Base-by-base conservation (phyloP, 352 stramenopile species). In the Thalassiosira delicatula region DNA sequence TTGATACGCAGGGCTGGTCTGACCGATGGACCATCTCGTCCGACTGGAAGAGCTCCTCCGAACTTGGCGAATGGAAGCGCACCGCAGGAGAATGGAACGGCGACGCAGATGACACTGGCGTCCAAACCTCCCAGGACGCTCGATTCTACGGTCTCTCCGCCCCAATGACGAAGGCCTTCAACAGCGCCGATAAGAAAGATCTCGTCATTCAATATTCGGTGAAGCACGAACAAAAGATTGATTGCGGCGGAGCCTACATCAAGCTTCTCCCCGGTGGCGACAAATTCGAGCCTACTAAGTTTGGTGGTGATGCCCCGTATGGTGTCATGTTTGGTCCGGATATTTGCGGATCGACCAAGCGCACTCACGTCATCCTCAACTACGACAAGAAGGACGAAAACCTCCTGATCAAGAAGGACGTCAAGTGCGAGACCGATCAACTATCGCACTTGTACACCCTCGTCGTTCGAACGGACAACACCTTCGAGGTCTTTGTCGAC, bases 191-290 rank as follows among this genome's bases (percentile, higher is more conserved):
- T 11, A 87, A 88, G 62, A 93, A 93, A 66, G 86, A 91, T 35
- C 77, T 94, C 19, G 89, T 94, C 23, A 89, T 94, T 70, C 98
- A 98, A 93, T 99, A 98, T 88, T 91, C 97, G 12, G 96, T 99
- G 62, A 98, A 99, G 93, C 96, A 99, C 88, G 97, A 99, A 91
- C 96, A 99, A 90, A 96, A 98, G 71, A 91, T 99, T 46, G 97
- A 99, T 67, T 99, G 98, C 90, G 98, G 97, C 70, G 98, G 98
- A 72, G 97, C 97, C 11, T 99, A 99, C 95, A 98, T 99, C 86
- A 99, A 99, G 91, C 94, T 99, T 57, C 87, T 99, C 46, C 93
- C 96, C 25, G 92, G 88, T n/a, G 92, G 94, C 42, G 73, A 91
- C 21, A 88, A 86, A 30, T 94, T 98, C 73, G 95, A 98, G 84